phyloP scores from a whole-genome alignment of 2,329 filamentous ascomycete genomes.

The Microcera coccophila region DNA sequence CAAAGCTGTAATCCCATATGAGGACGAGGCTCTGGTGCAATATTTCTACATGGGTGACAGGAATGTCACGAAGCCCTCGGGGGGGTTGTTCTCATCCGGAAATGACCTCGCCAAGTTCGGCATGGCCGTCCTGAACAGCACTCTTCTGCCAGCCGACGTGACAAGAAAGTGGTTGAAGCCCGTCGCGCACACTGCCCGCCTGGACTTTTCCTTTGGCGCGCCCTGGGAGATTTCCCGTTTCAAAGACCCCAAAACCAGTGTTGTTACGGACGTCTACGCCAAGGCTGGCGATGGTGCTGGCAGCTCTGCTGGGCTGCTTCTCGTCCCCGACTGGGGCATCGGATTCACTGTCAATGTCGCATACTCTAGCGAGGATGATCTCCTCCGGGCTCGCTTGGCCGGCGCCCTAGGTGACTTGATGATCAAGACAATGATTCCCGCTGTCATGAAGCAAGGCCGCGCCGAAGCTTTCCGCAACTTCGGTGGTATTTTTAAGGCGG shows the following conservation, averaged over 20 bases:
- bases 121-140: constrained; percentile 15
- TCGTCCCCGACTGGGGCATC: constrained; percentile 42
- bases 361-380: constrained; percentile 18
- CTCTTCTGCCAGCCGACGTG: constrained; percentile 30
- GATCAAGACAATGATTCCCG: constrained; percentile 6
- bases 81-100: constrained; percentile 9
- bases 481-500: constrained; percentile 10
- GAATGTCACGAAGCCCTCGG: constrained; percentile 7
- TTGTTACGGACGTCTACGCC: constrained; percentile 31
- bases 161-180: constrained; percentile 42
- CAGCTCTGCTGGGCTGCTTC: constrained; percentile 36
- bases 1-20: constrained; percentile 2
- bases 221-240: constrained; percentile 42
- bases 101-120: constrained; percentile 18
- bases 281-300: constrained; percentile 5
- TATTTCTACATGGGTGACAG: not conserved
- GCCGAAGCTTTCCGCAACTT: constrained; percentile 11
- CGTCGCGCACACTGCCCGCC: constrained; percentile 35
- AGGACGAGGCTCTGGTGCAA: not conserved
- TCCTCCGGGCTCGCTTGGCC: not conserved
- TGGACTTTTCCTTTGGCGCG: constrained; percentile 35
- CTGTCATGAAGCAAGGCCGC: constrained; percentile 8
- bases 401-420: constrained; percentile 7
- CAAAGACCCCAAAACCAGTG: constrained; percentile 35
- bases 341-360: constrained; percentile 39